A percentile compares a stretch with the other conserved stretches of the same genome.
These are phyloP conservation scores for Lagenidium sp. DNA, from an alignment of 352 stramenopile species.

Conservation along the genomic window DNA sequence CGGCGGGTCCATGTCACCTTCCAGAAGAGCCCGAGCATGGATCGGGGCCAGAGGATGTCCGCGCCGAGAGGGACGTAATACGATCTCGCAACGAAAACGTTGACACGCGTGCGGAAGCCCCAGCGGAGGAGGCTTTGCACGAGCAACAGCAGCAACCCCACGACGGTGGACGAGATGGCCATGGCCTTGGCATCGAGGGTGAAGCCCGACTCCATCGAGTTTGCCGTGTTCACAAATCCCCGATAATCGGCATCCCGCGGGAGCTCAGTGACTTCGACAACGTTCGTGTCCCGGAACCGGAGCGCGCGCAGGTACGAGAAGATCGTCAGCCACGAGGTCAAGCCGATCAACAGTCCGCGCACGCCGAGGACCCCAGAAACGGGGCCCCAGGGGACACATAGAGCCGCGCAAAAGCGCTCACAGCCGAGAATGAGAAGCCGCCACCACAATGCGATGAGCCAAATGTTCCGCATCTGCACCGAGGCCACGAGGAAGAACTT, in stretches of 20 bases:
- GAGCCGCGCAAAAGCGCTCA: not conserved
- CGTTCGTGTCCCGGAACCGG: not conserved
- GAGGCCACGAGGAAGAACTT: too few relatives aligned
- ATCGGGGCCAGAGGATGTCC: too few relatives aligned
- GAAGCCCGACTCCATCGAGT: not conserved
- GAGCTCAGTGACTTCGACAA: not conserved
- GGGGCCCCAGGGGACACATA: too few relatives aligned
- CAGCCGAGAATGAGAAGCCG: not conserved
- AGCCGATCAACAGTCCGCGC: not conserved
- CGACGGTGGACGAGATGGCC: too few relatives aligned
- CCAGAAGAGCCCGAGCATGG: too few relatives aligned
- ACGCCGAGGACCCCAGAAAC: not conserved
- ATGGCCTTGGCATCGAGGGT: not conserved
- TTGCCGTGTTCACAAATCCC: not conserved
- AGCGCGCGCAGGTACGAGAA: not conserved
- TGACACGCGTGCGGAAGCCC: too few relatives aligned
- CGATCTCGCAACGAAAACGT: too few relatives aligned
- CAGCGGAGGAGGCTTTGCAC: too few relatives aligned
- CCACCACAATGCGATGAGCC: not conserved
- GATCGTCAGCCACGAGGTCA: not conserved
- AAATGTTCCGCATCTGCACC: not conserved
- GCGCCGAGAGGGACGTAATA: too few relatives aligned
- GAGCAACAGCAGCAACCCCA: too few relatives aligned
- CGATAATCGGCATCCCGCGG: too few relatives aligned
- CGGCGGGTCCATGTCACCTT: too few relatives aligned